phyloP scores from a whole-genome alignment of 2,329 filamentous ascomycete genomes.

The Bipolaris gigantea region DNA sequence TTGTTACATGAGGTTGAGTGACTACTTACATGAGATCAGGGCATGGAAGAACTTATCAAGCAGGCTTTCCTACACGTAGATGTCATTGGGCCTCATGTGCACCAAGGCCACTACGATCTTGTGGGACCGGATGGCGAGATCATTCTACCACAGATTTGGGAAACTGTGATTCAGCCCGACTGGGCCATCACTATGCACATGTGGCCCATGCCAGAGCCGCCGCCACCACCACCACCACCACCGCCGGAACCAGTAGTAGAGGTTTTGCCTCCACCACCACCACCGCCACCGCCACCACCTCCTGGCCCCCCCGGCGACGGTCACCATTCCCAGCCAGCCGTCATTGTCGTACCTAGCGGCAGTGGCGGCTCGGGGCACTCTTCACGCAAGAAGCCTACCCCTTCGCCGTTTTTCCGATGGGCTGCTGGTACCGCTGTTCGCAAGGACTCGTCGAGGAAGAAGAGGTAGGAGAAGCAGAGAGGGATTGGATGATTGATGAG shows the following conservation, averaged over 20 bases:
- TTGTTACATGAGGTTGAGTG: not conserved
- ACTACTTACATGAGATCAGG: conserved; percentile 69
- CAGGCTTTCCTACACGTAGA: conserved; percentile 55
- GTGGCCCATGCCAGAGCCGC: conserved; percentile 50
- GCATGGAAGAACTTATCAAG: conserved; percentile 54
- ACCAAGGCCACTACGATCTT: conserved; percentile 52
- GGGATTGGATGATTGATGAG: no score
- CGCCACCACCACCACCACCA: conserved; percentile 16
- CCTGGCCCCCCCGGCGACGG: conserved; percentile 8
- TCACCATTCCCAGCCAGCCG: conserved; percentile 14
- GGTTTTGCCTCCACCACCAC: conserved; percentile 16
- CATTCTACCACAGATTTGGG: conserved; percentile 54
- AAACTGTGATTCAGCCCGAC: conserved; percentile 52
- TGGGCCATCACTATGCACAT: conserved; percentile 55
- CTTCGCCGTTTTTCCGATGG: conserved; percentile 28
- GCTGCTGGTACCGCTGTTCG: conserved; percentile 17
- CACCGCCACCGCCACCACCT: conserved; percentile 16
- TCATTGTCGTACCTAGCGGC: conserved; percentile 9
- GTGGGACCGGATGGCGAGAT: conserved; percentile 53
- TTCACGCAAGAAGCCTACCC: conserved; percentile 14
- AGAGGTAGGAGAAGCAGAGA: conserved; percentile 1
- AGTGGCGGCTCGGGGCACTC: conserved; percentile 3
- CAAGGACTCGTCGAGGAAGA: conserved; percentile 10
- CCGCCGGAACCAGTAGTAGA: conserved; percentile 15
- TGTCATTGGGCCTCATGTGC: conserved; percentile 50